Evolutionary conservation across 306 rosid genomes (phyloP), one percentile per base, ranked within the genome.

Genomic region (Trifolium pratense): DNA sequence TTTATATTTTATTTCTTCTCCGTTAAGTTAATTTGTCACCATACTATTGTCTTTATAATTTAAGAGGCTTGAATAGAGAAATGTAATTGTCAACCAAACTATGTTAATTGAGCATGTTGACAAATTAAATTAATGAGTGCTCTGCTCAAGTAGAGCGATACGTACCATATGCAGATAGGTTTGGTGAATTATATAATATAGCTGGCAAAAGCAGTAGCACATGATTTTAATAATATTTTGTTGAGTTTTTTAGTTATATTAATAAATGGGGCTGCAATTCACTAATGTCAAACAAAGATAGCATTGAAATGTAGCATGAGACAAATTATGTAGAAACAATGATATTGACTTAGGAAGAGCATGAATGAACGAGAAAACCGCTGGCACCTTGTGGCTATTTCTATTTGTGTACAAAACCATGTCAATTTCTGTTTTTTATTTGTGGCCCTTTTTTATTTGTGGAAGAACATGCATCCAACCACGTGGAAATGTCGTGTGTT

Each of bases 401-500:
- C n/a, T n/a, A n/a, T 14, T n/a, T 34, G 70, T 71, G 76, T 56
- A 51, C 40, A 56, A 62, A 23, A 42, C 77, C 43, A 73, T 73
- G 76, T 26, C 76, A 23, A 70, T 31, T 3, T 12, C 20, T 70
- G 80, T 48, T 75, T 51, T 69, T 36, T 29, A n/a, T 63, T 31
- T 42, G 59, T 42, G 66, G 21, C 43, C 39, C 39, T 36, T 36
- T 45, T 58, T 67, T 67, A 52, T 61, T 63, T 64, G 84, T 21
- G 73, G 69, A 68, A 56, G 66, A 75, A 62, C 75, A 76, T 62
- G 84, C 51, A 67, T 45, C 68, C 45, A 57, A 52, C 80, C 89
- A 85, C 81, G 83, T 82, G 84, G 60, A 32, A 39, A 31, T 73
- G 86, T 55, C 23, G 84, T 65, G 74, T 65, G 70, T 49, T 79